These are phyloP conservation scores for Pseudomonodictys pantanalensis DNA, from an alignment of 495 filamentous ascomycete genomes.

Conservation along the genomic window DNA sequence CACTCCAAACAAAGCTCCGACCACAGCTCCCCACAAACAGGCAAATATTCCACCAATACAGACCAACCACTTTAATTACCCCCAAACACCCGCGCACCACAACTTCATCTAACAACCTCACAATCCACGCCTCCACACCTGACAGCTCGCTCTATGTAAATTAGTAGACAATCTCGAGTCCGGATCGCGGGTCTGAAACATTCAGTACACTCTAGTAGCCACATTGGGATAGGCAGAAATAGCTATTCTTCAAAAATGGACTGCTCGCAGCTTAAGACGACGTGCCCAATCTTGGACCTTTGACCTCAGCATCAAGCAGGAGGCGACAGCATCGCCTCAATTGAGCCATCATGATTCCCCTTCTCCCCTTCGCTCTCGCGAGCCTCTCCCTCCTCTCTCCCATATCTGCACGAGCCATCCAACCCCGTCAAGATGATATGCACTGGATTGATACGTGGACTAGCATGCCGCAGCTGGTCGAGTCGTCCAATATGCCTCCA, in stretches of 20 bases:
- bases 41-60: not conserved
- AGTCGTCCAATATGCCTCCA: slow-evolving; percentile 60
- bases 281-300: not conserved
- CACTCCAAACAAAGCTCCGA: no score
- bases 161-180: not conserved
- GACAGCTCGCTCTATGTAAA: not conserved
- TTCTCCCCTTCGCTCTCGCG: not conserved
- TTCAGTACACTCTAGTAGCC: not conserved
- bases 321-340: not conserved
- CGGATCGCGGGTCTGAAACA: not conserved
- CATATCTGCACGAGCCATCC: not conserved
- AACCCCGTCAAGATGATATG: slow-evolving; percentile 24
- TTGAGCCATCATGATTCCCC: not conserved
- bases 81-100: not conserved
- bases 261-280: not conserved
- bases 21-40: no score
- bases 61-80: not conserved
- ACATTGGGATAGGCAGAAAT: not conserved
- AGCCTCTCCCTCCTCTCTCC: not conserved
- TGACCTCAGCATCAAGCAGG: not conserved
- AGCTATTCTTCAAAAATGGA: not conserved
- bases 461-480: slow-evolving; percentile 64
- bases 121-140: not conserved
- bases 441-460: slow-evolving; percentile 69
- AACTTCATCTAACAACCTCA: not conserved